phyloP scores from a whole-genome alignment of 495 filamentous ascomycete species.

The Neurospora sp. region DNA sequence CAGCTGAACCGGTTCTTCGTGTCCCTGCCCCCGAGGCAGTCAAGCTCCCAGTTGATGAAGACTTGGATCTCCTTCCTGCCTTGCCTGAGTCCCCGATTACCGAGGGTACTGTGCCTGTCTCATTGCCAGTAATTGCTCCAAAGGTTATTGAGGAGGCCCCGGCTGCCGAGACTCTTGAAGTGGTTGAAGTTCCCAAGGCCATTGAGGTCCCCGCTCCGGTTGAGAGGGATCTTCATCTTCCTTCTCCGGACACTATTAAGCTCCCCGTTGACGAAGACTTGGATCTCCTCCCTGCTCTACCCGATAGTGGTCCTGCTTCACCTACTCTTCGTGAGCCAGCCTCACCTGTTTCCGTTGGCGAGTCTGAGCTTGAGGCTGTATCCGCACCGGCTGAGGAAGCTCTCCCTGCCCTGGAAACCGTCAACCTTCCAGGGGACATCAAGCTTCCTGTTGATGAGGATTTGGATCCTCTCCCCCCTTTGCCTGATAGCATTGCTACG shows the following conservation, averaged over 20 bases:
- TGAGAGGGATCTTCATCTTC: neutral
- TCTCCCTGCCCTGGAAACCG: too few relatives aligned
- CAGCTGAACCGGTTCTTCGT: neutral
- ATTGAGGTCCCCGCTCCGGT: neutral
- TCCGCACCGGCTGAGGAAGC: too few relatives aligned
- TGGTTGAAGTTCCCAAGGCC: neutral
- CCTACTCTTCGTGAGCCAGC: neutral
- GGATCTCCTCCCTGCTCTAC: neutral
- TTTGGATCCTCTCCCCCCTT: neutral
- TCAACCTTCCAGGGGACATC: neutral
- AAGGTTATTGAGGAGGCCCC: neutral
- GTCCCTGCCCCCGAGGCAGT: neutral
- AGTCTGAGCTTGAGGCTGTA: too few relatives aligned
- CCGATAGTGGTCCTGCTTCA: neutral
- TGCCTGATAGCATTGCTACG: neutral
- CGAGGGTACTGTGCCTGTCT: neutral
- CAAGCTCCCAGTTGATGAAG: neutral
- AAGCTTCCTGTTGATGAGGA: neutral
- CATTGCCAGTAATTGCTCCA: neutral
- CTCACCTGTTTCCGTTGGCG: neutral
- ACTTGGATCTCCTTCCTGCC: neutral
- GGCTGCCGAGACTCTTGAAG: neutral
- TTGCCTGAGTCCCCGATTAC: neutral
- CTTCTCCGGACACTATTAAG: neutral
- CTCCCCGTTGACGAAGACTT: neutral